These are phyloP conservation scores for Arctium lappa DNA, from an alignment of 129 eudicot genomes.

Conservation along the genomic window DNA sequence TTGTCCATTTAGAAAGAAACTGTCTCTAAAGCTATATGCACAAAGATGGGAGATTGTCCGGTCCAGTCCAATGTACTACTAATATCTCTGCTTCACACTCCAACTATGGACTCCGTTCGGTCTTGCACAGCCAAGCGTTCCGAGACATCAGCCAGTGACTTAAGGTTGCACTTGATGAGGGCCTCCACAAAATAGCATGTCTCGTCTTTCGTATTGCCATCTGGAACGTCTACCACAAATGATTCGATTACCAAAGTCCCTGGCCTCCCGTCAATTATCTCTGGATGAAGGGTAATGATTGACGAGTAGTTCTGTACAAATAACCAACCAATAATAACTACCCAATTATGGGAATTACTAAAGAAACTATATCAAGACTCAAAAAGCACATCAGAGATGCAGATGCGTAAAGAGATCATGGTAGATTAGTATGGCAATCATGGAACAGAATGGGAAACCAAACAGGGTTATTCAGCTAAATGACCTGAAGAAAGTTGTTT, in stretches of 20 bases:
- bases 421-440: background rate
- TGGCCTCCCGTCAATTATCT: slow-evolving; percentile 74
- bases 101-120: slow-evolving; percentile 48
- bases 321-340: background rate
- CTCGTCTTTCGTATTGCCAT: slow-evolving; percentile 87
- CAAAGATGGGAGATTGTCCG: slow-evolving; percentile 20
- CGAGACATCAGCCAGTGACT: slow-evolving; percentile 88
- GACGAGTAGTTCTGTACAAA: slow-evolving; percentile 85
- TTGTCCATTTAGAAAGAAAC: slow-evolving; percentile 13
- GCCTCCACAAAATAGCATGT: slow-evolving; percentile 95
- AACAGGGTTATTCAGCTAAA: too few species aligned
- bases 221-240: slow-evolving; percentile 91
- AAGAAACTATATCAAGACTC: background rate
- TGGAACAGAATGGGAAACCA: background rate
- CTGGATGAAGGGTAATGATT: slow-evolving; percentile 81
- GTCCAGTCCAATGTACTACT: slow-evolving; percentile 23
- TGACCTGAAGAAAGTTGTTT: background rate
- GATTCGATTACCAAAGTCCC: slow-evolving; percentile 92
- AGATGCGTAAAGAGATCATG: too few species aligned
- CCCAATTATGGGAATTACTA: background rate
- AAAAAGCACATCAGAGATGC: background rate
- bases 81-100: slow-evolving; percentile 21
- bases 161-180: slow-evolving; percentile 85
- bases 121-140: slow-evolving; percentile 82
- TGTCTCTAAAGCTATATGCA: slow-evolving; percentile 30